Percentiles rank a stretch among this genome's conserved stretches.
Evolutionary conservation across 306 rosid species (phyloP).

Genomic region (Citrullus mucosospermus): DNA sequence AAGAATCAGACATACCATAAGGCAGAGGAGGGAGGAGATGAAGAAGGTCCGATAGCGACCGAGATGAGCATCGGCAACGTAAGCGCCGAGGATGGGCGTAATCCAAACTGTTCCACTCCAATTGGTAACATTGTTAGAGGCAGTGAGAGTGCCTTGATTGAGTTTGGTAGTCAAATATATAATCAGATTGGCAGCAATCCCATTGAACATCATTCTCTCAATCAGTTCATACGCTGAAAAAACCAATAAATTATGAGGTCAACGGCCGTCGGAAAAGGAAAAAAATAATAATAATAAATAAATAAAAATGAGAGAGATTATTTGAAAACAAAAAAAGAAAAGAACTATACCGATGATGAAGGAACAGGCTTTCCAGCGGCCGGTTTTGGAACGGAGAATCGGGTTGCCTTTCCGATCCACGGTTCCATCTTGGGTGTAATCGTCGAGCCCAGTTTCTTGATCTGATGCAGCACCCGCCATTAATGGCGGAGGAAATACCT

Average conservation of each 20-base stretch:
- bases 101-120: slow-evolving; percentile 62
- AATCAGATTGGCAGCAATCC: slow-evolving; percentile 33
- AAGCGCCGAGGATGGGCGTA: slow-evolving; percentile 78
- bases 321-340: not conserved
- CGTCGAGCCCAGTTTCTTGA: not conserved
- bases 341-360: not conserved
- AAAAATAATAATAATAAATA: too few relatives aligned
- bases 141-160: slow-evolving; percentile 26
- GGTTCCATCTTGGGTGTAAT: not conserved
- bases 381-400: not conserved
- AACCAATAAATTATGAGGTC: not conserved
- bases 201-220: slow-evolving; percentile 37
- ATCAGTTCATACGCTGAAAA: slow-evolving; percentile 35
- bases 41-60: slow-evolving; percentile 75
- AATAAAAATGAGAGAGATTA: not conserved
- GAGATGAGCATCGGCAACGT: slow-evolving; percentile 61
- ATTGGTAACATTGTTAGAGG: slow-evolving; percentile 36
- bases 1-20: slow-evolving; percentile 21
- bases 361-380: not conserved
- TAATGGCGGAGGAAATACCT: not conserved
- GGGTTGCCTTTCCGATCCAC: not conserved
- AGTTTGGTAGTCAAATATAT: slow-evolving; percentile 29
- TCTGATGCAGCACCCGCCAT: not conserved
- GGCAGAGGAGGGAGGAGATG: slow-evolving; percentile 34
- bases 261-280: not conserved